Evolutionary conservation across 169 alveolate species (phyloP).

Genomic region (Plasmodium cynomolgi): DNA sequence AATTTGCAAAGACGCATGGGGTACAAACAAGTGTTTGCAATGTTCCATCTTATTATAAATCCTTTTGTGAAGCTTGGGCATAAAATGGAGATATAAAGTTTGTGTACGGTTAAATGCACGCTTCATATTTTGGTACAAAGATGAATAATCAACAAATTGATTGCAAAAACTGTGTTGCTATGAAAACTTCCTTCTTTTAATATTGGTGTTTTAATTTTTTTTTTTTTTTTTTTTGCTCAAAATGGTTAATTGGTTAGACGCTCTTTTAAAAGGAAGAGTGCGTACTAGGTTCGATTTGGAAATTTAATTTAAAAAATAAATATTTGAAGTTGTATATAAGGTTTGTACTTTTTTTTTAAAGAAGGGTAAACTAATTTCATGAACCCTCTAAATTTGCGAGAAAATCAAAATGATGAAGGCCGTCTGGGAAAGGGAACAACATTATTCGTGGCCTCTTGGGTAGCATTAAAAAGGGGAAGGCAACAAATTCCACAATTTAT

Average conservation of each 20-base stretch:
- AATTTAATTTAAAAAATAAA: not conserved
- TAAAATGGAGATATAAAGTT: not conserved
- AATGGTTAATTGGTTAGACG: not conserved
- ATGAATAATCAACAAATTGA: not conserved
- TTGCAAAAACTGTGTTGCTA: not conserved
- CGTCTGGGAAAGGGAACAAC: not conserved
- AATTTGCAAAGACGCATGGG: not conserved
- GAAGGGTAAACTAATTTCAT: not conserved
- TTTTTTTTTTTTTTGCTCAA: not conserved
- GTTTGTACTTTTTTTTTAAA: not conserved
- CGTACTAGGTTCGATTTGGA: not conserved
- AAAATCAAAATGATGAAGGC: not conserved
- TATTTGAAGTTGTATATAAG: not conserved
- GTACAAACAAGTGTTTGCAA: not conserved
- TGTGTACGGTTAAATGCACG: not conserved
- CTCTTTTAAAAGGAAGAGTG: not conserved
- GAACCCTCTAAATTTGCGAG: not conserved
- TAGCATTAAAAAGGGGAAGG: not conserved
- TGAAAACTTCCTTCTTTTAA: not conserved
- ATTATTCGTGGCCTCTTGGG: not conserved
- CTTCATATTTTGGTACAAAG: not conserved
- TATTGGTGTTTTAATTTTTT: not conserved
- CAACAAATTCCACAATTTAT: not conserved
- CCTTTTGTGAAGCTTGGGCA: not conserved
- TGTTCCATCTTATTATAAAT: not conserved